phyloP scores from a whole-genome alignment of 108 stramenopile genomes.

The Nannochloropsis salina region DNA sequence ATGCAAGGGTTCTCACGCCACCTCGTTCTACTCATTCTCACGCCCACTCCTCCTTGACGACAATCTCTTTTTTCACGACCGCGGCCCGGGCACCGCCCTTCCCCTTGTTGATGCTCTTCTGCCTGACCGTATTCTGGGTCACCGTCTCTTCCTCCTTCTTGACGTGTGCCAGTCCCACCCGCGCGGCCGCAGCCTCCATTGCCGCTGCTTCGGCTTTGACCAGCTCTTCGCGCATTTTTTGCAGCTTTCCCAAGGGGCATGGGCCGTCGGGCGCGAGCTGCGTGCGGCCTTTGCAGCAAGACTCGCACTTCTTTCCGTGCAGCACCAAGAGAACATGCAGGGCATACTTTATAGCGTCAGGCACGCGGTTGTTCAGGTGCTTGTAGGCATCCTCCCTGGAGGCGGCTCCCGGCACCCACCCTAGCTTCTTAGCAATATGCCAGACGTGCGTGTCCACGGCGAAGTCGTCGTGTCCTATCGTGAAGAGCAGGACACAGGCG shows the following conservation, averaged over 20 bases:
- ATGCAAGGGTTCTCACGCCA: too few species aligned
- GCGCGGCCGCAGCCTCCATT: not conserved
- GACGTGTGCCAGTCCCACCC: too few species aligned
- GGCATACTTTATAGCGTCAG: conserved; percentile 59
- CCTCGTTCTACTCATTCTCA: too few species aligned
- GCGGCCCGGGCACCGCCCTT: too few species aligned
- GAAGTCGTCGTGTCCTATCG: conserved; percentile 64
- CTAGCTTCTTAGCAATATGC: conserved; percentile 59
- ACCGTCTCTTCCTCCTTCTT: too few species aligned
- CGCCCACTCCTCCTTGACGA: too few species aligned
- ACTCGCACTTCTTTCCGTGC: conserved; percentile 64
- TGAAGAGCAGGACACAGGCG: conserved; percentile 69
- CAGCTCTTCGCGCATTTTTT: not conserved
- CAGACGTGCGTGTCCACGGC: conserved; percentile 73
- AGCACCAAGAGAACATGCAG: conserved; percentile 66
- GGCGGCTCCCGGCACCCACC: conserved; percentile 54
- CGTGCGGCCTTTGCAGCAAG: not conserved
- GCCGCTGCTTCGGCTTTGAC: not conserved
- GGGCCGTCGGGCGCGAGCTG: not conserved
- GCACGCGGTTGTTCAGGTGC: conserved; percentile 60
- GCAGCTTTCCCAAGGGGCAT: not conserved
- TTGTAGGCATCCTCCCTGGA: conserved; percentile 63
- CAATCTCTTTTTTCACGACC: too few species aligned
- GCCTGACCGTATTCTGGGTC: too few species aligned
- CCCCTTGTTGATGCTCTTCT: too few species aligned